Conservation (phyloP, 352 stramenopile species). For the Phytopythium vexans region DNA sequence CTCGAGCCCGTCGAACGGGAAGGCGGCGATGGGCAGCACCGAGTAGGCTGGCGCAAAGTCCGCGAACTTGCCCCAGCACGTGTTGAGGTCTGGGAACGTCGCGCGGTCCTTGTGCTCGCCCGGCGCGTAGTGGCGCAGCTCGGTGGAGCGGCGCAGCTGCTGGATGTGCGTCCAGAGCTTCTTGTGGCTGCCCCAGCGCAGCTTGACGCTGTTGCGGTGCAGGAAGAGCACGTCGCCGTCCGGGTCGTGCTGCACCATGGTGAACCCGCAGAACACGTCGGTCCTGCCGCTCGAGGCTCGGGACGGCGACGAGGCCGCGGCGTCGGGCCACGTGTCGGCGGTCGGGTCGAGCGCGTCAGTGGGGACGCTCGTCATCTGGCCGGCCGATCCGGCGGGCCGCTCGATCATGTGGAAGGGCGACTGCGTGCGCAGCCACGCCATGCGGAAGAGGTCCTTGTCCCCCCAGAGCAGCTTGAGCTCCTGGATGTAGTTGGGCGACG, state of each 20-base stretch:
- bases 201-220: conserved; percentile 63
- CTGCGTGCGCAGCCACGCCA: conserved; percentile 75
- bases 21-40: conserved; percentile 49
- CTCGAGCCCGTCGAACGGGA: conserved; percentile 57
- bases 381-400: conserved; percentile 39
- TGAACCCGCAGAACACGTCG: conserved; percentile 65
- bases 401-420: conserved; percentile 66
- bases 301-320: too few relatives aligned
- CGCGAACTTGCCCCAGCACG: conserved; percentile 54
- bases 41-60: conserved; percentile 50
- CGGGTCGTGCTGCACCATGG: conserved; percentile 67
- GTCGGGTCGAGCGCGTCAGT: too few relatives aligned
- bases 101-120: conserved; percentile 51
- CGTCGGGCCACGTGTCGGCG: too few relatives aligned
- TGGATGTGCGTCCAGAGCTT: conserved; percentile 44
- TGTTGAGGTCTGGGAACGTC: conserved; percentile 49
- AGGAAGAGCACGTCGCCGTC: conserved; percentile 47
- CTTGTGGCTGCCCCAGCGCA: conserved; percentile 25
- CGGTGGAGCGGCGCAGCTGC: conserved; percentile 40
- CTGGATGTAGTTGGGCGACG: conserved; percentile 33
- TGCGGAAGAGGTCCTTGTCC: conserved; percentile 80
- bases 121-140: conserved; percentile 44
- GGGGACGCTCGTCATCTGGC: conserved; percentile 2
- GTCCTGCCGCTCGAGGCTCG: conserved; percentile 16
- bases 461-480: conserved; percentile 62